Percentiles rank a stretch among this genome's conserved stretches.
These are phyloP conservation scores for Trebouxia gelatinosa DNA, from an alignment of 163 green algal species.

Conservation along the genomic window DNA sequence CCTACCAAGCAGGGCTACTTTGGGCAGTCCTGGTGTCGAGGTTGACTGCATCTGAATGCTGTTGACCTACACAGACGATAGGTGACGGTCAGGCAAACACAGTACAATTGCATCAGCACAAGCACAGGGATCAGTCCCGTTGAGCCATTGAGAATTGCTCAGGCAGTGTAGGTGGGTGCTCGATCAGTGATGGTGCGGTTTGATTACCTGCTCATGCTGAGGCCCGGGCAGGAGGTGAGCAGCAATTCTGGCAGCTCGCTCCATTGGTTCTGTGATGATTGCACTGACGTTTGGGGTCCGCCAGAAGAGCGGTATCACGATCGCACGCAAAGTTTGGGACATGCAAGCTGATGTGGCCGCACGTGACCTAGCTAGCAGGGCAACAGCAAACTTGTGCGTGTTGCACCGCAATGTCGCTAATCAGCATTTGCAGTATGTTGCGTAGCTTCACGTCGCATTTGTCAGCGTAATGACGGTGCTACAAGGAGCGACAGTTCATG, in stretches of 20 bases:
- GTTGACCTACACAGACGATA: background rate
- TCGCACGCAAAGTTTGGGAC: background rate
- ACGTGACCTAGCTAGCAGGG: background rate
- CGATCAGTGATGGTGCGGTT: background rate
- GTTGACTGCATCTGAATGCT: conserved; percentile 19
- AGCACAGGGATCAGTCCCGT: too few relatives aligned
- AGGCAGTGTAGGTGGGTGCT: background rate
- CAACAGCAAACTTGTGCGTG: background rate
- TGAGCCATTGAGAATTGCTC: background rate
- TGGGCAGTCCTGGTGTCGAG: background rate
- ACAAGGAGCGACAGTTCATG: too few relatives aligned
- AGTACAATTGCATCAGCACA: too few relatives aligned
- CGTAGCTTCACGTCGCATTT: too few relatives aligned
- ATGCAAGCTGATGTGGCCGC: background rate
- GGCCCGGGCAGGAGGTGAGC: background rate
- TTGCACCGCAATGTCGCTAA: too few relatives aligned
- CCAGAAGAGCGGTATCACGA: too few relatives aligned
- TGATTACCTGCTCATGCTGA: background rate
- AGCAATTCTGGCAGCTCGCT: background rate
- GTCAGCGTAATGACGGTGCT: too few relatives aligned
- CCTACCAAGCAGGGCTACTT: conserved; percentile 8
- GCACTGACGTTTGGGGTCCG: too few relatives aligned
- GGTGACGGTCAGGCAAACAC: too few relatives aligned
- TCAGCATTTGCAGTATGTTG: too few relatives aligned
- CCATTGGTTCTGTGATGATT: background rate